Conservation (phyloP, 495 filamentous ascomycete species). For the Chaetomium cochliodes region DNA sequence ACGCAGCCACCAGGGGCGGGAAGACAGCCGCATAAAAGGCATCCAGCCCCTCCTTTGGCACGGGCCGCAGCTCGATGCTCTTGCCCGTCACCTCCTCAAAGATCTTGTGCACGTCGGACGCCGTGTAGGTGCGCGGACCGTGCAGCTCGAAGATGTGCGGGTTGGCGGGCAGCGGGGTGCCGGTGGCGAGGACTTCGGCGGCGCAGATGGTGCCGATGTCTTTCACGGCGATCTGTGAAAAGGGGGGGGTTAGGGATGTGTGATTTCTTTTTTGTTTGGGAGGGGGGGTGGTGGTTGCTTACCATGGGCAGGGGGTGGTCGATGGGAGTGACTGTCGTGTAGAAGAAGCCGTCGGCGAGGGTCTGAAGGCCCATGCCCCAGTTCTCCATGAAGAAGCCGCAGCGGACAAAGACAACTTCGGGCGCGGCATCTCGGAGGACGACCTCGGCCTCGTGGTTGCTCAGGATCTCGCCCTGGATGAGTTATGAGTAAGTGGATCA, state of each 20-base stretch:
- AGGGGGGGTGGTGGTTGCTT: background rate
- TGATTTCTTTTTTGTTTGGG: too few species aligned
- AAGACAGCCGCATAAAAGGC: slow-evolving; percentile 28
- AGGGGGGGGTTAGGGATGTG: background rate
- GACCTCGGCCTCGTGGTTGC: slow-evolving; percentile 28
- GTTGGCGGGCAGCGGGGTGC: slow-evolving; percentile 2
- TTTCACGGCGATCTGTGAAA: slow-evolving; percentile 28
- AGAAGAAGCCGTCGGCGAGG: slow-evolving; percentile 26
- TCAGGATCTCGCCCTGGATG: slow-evolving; percentile 30
- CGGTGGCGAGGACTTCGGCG: slow-evolving; percentile 19
- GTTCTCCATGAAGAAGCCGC: slow-evolving; percentile 35
- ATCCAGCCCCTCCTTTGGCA: slow-evolving; percentile 24
- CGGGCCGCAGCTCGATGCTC: slow-evolving; percentile 21
- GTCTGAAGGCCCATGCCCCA: slow-evolving; percentile 24
- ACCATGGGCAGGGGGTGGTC: slow-evolving; percentile 24
- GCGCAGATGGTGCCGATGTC: slow-evolving; percentile 29
- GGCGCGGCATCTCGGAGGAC: slow-evolving; percentile 19
- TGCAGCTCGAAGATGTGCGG: slow-evolving; percentile 31
- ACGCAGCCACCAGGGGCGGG: slow-evolving; percentile 20
- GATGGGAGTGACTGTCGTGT: slow-evolving; percentile 26
- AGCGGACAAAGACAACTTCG: slow-evolving; percentile 30
- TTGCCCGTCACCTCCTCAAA: slow-evolving; percentile 25
- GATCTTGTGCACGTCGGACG: slow-evolving; percentile 26
- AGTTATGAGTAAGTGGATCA: background rate
- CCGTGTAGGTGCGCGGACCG: slow-evolving; percentile 20